phyloP scores from a whole-genome alignment of 106 monocot species.

The Apostasia ramifera region DNA sequence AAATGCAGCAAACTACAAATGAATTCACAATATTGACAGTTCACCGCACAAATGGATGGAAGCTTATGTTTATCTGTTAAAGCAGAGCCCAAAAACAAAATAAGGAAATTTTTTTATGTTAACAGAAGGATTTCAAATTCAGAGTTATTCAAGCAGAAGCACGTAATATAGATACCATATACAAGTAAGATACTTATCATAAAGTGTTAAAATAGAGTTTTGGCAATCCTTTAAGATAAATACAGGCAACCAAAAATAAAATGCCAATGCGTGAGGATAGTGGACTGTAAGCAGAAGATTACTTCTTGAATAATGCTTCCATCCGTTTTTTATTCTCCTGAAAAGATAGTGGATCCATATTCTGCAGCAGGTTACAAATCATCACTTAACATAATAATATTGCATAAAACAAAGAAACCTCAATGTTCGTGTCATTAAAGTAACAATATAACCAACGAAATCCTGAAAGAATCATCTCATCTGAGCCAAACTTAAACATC shows the following conservation, averaged over 20 bases:
- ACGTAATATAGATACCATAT: too few species aligned
- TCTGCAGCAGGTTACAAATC: conserved; percentile 9
- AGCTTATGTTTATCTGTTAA: too few species aligned
- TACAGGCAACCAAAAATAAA: background rate
- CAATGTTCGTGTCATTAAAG: background rate
- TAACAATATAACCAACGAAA: background rate
- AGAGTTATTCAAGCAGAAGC: too few species aligned
- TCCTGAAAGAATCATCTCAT: background rate
- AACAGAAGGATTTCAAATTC: too few species aligned
- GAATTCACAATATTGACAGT: too few species aligned
- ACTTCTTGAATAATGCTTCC: conserved; percentile 29
- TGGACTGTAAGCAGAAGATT: background rate
- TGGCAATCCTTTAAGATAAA: too few species aligned
- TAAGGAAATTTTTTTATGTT: too few species aligned
- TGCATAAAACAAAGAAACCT: background rate
- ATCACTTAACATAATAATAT: background rate
- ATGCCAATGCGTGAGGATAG: background rate
- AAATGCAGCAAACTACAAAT: too few species aligned
- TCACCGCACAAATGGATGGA: too few species aligned
- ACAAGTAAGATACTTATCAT: background rate
- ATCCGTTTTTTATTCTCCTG: conserved; percentile 23
- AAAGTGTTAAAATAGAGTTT: background rate
- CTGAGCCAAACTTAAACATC: background rate
- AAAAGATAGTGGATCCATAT: conserved; percentile 20
- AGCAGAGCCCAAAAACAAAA: too few species aligned